Conservation (phyloP, 2,329 filamentous ascomycete genomes). For the Fusarium drepaniforme region DNA sequence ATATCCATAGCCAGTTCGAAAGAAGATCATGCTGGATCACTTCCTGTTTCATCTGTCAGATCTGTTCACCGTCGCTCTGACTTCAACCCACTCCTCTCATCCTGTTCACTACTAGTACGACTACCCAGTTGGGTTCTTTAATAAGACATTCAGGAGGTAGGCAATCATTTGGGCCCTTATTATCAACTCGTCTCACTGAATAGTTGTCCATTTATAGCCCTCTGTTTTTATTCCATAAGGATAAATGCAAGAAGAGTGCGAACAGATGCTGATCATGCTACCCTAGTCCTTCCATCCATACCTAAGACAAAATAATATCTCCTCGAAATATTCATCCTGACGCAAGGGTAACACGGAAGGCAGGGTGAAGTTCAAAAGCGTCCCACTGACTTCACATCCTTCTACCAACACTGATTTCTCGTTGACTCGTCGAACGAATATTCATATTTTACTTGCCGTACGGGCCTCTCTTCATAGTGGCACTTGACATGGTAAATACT, state of each 20-base stretch:
- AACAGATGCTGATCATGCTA: neutral
- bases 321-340: neutral
- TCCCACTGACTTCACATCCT: neutral
- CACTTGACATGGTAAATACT: neutral
- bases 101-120: neutral
- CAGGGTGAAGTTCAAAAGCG: neutral
- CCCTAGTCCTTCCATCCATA: neutral
- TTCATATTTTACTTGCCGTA: neutral
- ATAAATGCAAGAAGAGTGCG: neutral
- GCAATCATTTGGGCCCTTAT: neutral
- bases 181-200: neutral
- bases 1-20: neutral
- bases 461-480: neutral
- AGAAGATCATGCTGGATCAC: no score
- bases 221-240: neutral
- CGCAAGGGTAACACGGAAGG: neutral
- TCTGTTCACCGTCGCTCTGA: neutral
- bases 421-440: neutral
- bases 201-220: neutral
- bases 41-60: neutral
- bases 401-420: neutral
- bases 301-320: neutral
- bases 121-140: neutral
- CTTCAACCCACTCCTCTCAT: neutral
- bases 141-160: neutral